Base-by-base conservation (phyloP, 352 stramenopile genomes). In the Plasmopara muralis region DNA sequence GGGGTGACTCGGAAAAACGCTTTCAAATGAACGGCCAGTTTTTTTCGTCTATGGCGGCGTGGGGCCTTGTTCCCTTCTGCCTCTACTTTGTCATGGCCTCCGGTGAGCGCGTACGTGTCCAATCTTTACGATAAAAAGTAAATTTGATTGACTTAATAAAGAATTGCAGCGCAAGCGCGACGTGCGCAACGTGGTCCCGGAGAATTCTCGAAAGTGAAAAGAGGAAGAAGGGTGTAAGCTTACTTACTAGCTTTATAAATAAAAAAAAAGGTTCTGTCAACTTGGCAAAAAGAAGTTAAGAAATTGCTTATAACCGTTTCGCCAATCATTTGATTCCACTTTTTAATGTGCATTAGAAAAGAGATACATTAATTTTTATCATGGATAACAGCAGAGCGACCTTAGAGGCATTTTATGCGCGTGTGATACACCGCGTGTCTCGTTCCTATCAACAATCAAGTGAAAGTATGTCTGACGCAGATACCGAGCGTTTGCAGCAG, bases 1-100 rank as follows among this genome's bases (percentile, higher is more conserved):
- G 79, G 56, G 79, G 79, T 46, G 79, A 90, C 67, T 86, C 79
- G 58, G 79, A 90, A 63, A 85, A 85, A 64, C 79, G 79, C 48
- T 90, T 90, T 68, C 73, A 80, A 60, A 87, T 90, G 30, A 62
- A 90, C 60, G 47, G 49, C 39, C 9, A 74, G 13, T 88, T 90
- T 68, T 90, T 87, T 62, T 71, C 58, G 53, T 62, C 62, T 5
- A 39, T 85, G 1, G 47, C 58, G 5, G 68, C 60, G 29, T 88
- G 74, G 74, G 77, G 79, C 15, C 15, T 90, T 18, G 25, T 85
- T 15, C 79, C 79, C 20, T 87, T 73, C 54, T 52, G 51, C 14
- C 29, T 85, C 49, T 90, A 85, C 68, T 90, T 85, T 65, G 62
- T 71, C 37, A 30, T 90, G 46, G 63, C 72, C 34, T 61, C 62